Conservation (phyloP, 306 rosid genomes). For the barrel medic (Medicago truncatula) region DNA sequence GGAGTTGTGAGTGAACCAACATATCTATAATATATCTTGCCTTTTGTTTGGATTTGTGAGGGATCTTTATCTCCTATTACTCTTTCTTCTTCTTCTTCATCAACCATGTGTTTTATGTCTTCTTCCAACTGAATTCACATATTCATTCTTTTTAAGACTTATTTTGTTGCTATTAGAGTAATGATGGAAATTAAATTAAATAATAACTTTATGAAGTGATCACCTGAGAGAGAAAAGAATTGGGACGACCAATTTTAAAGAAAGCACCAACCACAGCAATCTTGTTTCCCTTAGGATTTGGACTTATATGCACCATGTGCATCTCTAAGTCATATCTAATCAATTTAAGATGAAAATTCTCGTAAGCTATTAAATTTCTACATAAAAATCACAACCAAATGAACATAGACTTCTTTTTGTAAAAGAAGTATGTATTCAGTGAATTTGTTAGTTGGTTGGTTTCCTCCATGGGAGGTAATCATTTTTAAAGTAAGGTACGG, state of each 20-base stretch:
- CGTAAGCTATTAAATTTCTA: background rate
- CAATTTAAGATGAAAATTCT: background rate
- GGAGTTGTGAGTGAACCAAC: constrained; percentile 37
- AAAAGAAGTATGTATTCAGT: no score
- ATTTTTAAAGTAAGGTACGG: no score
- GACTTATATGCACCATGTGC: constrained; percentile 40
- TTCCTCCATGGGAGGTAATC: no score
- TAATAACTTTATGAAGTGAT: background rate
- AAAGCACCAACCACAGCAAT: constrained; percentile 35
- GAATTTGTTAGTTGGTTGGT: no score
- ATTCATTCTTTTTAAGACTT: background rate
- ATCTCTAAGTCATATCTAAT: constrained; percentile 38
- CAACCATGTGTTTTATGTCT: constrained; percentile 2
- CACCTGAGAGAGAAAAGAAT: constrained; percentile 31
- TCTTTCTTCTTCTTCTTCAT: constrained; percentile 2
- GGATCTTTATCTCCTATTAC: constrained; percentile 24
- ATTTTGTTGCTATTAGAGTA: constrained; percentile 1
- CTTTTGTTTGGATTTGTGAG: constrained; percentile 7
- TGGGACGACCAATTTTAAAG: constrained; percentile 23
- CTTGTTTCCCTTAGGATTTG: constrained; percentile 8
- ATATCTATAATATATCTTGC: constrained; percentile 33
- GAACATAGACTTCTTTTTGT: no score
- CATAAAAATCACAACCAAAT: no score
- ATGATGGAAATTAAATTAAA: background rate
- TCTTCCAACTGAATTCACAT: constrained; percentile 20